These are phyloP conservation scores for Fraxinus floribunda DNA, from an alignment of 305 asterid species.

Conservation along the genomic window DNA sequence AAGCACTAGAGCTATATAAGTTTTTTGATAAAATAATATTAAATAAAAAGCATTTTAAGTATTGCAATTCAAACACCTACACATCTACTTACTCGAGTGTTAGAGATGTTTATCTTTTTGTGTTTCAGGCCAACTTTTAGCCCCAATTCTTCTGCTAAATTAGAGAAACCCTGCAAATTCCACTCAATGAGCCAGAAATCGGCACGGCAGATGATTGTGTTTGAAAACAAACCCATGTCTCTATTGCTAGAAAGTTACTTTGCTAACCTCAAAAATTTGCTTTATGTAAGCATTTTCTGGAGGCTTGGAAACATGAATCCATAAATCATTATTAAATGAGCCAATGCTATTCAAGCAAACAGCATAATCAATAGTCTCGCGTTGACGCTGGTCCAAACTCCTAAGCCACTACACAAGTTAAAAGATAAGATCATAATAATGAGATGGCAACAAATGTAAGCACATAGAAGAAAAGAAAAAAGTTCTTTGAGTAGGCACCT, in stretches of 20 bases:
- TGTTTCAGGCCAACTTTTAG: slow-evolving; percentile 81
- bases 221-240: background rate
- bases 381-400: slow-evolving; percentile 88
- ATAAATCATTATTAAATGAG: slow-evolving; percentile 54
- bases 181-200: slow-evolving; percentile 29
- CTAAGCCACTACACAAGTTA: slow-evolving; percentile 72
- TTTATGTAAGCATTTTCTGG: slow-evolving; percentile 84
- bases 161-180: slow-evolving; percentile 70
- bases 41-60: background rate
- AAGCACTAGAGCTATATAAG: slow-evolving; percentile 5
- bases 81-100: slow-evolving; percentile 74
- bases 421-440: slow-evolving; percentile 28
- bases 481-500: slow-evolving; percentile 44
- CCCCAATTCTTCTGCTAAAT: slow-evolving; percentile 72
- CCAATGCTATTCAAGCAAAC: slow-evolving; percentile 96
- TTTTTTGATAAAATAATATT: slow-evolving; percentile 2
- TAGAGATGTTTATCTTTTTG: slow-evolving; percentile 96
- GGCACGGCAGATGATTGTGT: slow-evolving; percentile 13
- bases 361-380: slow-evolving; percentile 92
- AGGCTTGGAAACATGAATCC: slow-evolving; percentile 95
- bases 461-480: slow-evolving; percentile 1
- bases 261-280: slow-evolving; percentile 83
- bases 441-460: slow-evolving; percentile 6
- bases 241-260: slow-evolving; percentile 10
- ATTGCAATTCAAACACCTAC: slow-evolving; percentile 10